Base-by-base conservation (phyloP, 2,329 filamentous ascomycete genomes). In the Aspergillus persii region DNA sequence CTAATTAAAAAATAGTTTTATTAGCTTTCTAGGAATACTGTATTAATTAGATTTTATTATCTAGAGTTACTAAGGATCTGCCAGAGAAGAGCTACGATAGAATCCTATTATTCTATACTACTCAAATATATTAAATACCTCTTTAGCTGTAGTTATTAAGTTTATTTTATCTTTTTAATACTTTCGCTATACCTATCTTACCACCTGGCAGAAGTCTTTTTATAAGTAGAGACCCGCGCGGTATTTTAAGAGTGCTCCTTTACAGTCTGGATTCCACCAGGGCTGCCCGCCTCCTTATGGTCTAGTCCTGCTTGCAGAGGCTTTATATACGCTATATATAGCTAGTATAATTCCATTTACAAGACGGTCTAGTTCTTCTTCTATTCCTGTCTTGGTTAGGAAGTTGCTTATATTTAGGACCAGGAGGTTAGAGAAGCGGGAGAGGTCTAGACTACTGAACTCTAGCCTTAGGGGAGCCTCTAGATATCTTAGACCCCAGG, bases 101-200 rank as follows among this genome's bases (percentile, higher is more conserved):
- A 31, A 31, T 31, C 30, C 8, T 31, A 31, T 31, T 31, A 8
- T 31, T 31, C 30, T 31, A 31, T 31, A 8, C 8, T 31, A 31
- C 8, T 31, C 8, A 8, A 8, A n/a, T n/a, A n/a, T n/a, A n/a
- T n/a, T n/a, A n/a, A n/a, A n/a, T n/a, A n/a, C n/a, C n/a, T n/a
- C n/a, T 31, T 31, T 31, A 31, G 30, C 30, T 12, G 69, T 63
- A 31, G 59, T 23, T 9, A 41, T 46, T n/a, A n/a, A 11, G 33
- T 36, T 52, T 9, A 52, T 52, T 52, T 52, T 52, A 15, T 52
- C n/a, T 52, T 31, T 52, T 18, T 15, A 51, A 27, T 51, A 51
- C 15, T 51, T 26, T 18, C 31, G 26, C n/a, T 51, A 27, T 9
- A 29, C 4, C 12, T 39, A 12, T 18, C 33, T 33, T n/a, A 52